Conservation (phyloP, 140 eudicot species). For the Senecio squalidus region DNA sequence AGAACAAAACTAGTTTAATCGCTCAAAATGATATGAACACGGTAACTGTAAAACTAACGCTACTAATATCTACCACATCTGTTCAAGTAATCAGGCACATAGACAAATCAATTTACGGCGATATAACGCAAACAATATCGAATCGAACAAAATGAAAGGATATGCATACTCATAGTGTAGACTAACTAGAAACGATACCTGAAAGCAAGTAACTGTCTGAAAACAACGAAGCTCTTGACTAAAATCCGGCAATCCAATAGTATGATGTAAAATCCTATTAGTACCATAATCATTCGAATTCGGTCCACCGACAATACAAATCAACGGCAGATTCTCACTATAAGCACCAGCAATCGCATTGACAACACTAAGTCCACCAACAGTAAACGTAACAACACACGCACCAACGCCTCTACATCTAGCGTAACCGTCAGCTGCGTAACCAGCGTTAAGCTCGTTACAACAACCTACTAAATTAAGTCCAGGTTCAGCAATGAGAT, state of each 20-base stretch:
- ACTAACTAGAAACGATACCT: not conserved
- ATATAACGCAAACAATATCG: not conserved
- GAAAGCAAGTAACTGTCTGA: not conserved
- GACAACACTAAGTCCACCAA: not conserved
- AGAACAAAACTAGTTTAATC: no score
- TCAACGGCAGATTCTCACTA: constrained; percentile 1
- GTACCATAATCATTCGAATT: not conserved
- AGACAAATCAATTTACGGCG: no score
- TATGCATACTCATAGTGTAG: no score
- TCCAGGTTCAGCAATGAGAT: not conserved
- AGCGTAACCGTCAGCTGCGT: not conserved
- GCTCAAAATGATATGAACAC: no score
- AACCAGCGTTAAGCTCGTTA: not conserved
- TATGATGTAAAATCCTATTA: not conserved
- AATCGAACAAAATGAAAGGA: no score
- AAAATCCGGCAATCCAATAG: not conserved
- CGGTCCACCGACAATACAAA: not conserved
- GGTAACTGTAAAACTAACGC: no score
- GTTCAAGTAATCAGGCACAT: no score
- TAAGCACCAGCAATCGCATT: constrained; percentile 3
- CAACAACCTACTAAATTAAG: not conserved
- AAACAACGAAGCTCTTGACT: not conserved
- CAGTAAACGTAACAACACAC: not conserved
- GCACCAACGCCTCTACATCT: not conserved
- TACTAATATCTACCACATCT: no score